A percentile compares a stretch with the other conserved stretches of the same genome.
Conservation (phyloP, 495 filamentous ascomycete species). For the Filosporella fistucella region DNA sequence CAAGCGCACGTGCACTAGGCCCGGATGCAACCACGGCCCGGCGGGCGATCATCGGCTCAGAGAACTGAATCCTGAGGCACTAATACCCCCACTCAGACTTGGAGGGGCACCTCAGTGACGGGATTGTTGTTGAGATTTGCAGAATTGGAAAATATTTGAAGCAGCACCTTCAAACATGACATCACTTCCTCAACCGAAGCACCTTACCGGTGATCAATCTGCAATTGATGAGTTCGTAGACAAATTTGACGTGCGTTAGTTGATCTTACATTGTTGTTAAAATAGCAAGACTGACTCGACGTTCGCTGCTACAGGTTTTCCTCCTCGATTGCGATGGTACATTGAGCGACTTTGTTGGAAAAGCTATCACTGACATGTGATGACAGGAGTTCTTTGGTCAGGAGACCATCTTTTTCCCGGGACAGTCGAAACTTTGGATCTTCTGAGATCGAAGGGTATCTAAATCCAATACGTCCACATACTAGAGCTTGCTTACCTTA, state of each 20-base stretch:
- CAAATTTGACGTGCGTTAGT: slow-evolving; percentile 77
- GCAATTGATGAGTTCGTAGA: slow-evolving; percentile 79
- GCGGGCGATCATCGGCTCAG: too few relatives aligned
- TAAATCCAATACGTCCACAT: not conserved
- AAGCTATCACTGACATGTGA: not conserved
- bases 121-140: not conserved
- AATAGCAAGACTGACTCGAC: too few relatives aligned
- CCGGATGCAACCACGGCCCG: too few relatives aligned
- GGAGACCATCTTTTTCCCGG: slow-evolving; percentile 84
- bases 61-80: too few relatives aligned
- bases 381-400: slow-evolving; percentile 91
- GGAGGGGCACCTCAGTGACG: too few relatives aligned
- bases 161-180: slow-evolving; percentile 10
- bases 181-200: slow-evolving; percentile 57
- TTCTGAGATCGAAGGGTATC: slow-evolving; percentile 74
- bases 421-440: slow-evolving; percentile 74
- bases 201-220: slow-evolving; percentile 73
- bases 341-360: slow-evolving; percentile 10
- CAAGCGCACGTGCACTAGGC: too few relatives aligned
- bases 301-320: slow-evolving; percentile 60
- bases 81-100: too few relatives aligned
- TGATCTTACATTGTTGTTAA: not conserved
- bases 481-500: slow-evolving; percentile 7
- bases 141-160: not conserved
- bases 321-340: slow-evolving; percentile 96